phyloP scores from a whole-genome alignment of 495 filamentous ascomycete genomes.

The Glonium stellatum region DNA sequence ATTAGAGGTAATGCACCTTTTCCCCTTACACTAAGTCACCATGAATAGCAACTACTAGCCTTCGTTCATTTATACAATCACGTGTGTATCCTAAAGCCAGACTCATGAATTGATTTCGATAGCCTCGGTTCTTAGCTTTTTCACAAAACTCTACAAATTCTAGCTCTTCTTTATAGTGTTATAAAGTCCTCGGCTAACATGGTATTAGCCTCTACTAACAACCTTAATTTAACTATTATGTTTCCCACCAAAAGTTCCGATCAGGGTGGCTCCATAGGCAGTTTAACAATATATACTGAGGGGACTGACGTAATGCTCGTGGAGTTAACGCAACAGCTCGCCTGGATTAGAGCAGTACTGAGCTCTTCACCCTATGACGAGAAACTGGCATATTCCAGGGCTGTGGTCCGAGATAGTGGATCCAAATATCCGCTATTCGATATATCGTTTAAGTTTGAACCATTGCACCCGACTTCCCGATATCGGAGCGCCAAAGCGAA shows the following conservation, averaged over 20 bases:
- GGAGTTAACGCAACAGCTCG: slow-evolving; percentile 17
- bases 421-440: neutral
- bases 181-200: neutral
- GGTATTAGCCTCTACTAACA: neutral
- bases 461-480: slow-evolving; percentile 26
- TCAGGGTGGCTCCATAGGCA: neutral
- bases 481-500: slow-evolving; percentile 16
- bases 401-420: neutral
- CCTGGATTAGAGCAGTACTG: slow-evolving; percentile 26
- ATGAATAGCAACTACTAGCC: too few species aligned
- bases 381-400: slow-evolving; percentile 10
- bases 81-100: too few species aligned
- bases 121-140: neutral
- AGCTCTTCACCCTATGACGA: slow-evolving; percentile 14
- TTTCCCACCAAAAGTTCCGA: neutral
- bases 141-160: too few species aligned
- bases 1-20: too few species aligned
- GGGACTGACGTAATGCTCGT: neutral
- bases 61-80: too few species aligned
- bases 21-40: too few species aligned
- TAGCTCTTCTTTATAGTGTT: too few species aligned
- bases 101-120: too few species aligned
- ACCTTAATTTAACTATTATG: neutral
- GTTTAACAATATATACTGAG: neutral
- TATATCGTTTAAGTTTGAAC: neutral